Evolutionary conservation across 2,329 filamentous ascomycete genomes (phyloP).

Genomic region (Xylaria sp.): DNA sequence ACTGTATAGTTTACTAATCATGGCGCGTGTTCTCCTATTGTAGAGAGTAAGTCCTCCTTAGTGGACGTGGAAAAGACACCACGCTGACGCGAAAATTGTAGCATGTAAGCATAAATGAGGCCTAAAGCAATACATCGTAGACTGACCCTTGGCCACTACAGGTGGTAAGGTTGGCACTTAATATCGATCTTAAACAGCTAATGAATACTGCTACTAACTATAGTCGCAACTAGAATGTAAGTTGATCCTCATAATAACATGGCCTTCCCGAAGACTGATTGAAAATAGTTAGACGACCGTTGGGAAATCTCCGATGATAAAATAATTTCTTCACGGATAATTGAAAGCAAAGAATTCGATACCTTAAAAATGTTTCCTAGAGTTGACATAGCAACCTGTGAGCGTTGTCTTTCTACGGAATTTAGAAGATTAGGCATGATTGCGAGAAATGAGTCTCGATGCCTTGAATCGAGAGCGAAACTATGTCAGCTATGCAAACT

Average conservation of each 20-base stretch:
- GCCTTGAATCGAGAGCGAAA: background rate
- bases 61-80: too few relatives aligned
- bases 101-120: conserved; percentile 15
- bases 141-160: background rate
- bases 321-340: background rate
- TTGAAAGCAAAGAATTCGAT: background rate
- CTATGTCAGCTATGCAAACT: conserved; percentile 9
- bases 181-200: background rate
- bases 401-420: conserved; percentile 7
- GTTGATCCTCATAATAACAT: background rate
- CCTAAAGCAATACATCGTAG: background rate
- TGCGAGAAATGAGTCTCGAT: background rate
- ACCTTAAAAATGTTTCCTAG: background rate
- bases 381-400: background rate
- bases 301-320: conserved; percentile 15
- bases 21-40: background rate
- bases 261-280: background rate
- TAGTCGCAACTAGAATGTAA: background rate
- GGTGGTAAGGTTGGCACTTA: conserved; percentile 8
- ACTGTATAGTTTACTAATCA: conserved; percentile 2
- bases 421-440: conserved; percentile 1
- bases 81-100: conserved; percentile 6
- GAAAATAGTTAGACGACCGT: conserved; percentile 6
- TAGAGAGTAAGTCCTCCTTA: conserved; percentile 21
- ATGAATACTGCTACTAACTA: conserved; percentile 4